phyloP scores from a whole-genome alignment of 345 rosid genomes.

The Linum tenue region DNA sequence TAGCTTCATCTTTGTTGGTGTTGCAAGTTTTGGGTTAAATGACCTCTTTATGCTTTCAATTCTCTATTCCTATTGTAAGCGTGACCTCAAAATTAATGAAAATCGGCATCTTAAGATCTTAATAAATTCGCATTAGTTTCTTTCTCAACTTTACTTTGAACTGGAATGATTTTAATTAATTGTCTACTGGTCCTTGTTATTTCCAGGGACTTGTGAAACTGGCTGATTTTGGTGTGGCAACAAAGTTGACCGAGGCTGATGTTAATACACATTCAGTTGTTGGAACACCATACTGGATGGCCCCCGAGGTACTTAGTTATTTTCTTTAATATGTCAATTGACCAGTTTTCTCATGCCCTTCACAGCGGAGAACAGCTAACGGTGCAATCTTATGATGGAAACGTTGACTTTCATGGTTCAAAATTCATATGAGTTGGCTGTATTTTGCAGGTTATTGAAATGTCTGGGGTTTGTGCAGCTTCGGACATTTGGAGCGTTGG shows the following conservation, averaged over 20 bases:
- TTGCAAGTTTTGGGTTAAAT: too few species aligned
- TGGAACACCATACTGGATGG: conserved; percentile 99
- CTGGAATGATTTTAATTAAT: conserved; percentile 1
- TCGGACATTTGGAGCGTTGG: conserved; percentile 99
- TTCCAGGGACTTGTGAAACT: conserved; percentile 93
- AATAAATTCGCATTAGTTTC: background rate
- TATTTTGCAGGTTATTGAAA: conserved; percentile 83
- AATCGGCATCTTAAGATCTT: too few species aligned
- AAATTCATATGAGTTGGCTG: conserved; percentile 16
- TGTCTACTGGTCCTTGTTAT: conserved; percentile 10
- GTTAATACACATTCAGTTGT: conserved; percentile 92
- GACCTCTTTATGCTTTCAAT: too few species aligned
- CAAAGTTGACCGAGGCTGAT: conserved; percentile 97
- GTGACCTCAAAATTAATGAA: too few species aligned
- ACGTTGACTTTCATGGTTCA: conserved; percentile 1
- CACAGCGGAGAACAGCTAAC: background rate
- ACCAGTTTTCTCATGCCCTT: background rate
- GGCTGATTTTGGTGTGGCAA: conserved; percentile 99
- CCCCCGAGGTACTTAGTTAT: conserved; percentile 71
- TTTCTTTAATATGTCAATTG: background rate
- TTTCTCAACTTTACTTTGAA: background rate
- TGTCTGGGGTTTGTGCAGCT: conserved; percentile 99
- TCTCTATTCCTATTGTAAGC: too few species aligned
- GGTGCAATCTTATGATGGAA: background rate
- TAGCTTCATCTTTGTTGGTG: too few species aligned